A percentile compares a stretch with the other conserved stretches of the same genome.
Conservation (phyloP, 805 yeast species). For the Dipodascopsis tothii region DNA sequence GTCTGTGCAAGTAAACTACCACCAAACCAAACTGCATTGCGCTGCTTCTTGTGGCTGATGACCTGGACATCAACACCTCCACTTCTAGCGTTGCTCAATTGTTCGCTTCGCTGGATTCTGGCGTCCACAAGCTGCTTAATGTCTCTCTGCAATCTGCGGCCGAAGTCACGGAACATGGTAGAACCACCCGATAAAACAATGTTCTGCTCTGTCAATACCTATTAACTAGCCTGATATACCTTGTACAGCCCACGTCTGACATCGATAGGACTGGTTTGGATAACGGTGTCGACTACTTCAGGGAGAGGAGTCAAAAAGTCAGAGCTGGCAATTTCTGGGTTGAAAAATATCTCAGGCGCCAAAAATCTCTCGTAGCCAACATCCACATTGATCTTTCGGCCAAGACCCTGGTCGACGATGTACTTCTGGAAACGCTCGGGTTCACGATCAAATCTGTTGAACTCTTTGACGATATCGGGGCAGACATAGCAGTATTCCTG, state of each 20-base stretch:
- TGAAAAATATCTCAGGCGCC: slow-evolving; percentile 98
- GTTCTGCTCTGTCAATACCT: slow-evolving; percentile 36
- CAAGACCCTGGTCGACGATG: slow-evolving; percentile 68
- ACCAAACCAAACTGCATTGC: slow-evolving; percentile 99
- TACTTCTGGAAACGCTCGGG: slow-evolving; percentile 91
- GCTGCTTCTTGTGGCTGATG: slow-evolving; percentile 91
- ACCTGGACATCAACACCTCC: slow-evolving; percentile 97
- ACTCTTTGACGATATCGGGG: slow-evolving; percentile 95
- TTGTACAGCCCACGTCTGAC: slow-evolving; percentile 93
- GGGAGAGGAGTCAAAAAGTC: slow-evolving; percentile 96
- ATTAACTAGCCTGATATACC: neutral
- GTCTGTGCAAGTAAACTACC: slow-evolving; percentile 96
- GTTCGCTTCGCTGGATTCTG: slow-evolving; percentile 76
- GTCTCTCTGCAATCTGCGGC: slow-evolving; percentile 94
- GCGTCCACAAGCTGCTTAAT: slow-evolving; percentile 78
- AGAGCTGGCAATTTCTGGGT: slow-evolving; percentile 92
- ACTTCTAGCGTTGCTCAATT: slow-evolving; percentile 60
- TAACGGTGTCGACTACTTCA: slow-evolving; percentile 88
- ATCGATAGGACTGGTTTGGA: slow-evolving; percentile 93
- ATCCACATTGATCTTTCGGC: slow-evolving; percentile 64
- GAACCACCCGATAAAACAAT: slow-evolving; percentile 96
- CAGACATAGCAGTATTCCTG: slow-evolving; percentile 87
- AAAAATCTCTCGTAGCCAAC: slow-evolving; percentile 95
- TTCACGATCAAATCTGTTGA: slow-evolving; percentile 86
- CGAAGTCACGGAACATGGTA: slow-evolving; percentile 97